Percentiles rank a stretch among this genome's conserved stretches.
Evolutionary conservation across 192 early-diverging fungal genomes (phyloP).

Genomic region (Entomortierella chlamydospora): DNA sequence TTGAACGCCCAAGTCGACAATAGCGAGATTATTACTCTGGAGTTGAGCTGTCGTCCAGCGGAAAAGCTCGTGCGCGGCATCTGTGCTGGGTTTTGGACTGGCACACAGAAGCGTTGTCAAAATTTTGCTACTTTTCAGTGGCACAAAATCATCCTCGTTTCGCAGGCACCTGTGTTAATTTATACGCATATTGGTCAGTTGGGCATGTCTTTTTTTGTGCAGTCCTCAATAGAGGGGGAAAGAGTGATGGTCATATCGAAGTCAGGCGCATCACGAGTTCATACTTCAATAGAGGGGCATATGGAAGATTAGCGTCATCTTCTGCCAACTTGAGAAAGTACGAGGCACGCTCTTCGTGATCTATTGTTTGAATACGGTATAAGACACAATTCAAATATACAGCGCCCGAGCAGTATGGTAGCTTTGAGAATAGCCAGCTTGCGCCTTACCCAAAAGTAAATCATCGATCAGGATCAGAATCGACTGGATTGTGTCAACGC

Average conservation of each 20-base stretch:
- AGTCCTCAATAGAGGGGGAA: neutral
- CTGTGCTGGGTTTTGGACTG: constrained; percentile 51
- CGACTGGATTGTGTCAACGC: constrained; percentile 90
- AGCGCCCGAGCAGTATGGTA: too few relatives aligned
- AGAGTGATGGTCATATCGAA: neutral
- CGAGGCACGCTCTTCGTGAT: constrained; percentile 60
- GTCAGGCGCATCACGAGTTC: neutral
- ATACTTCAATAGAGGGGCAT: constrained; percentile 64
- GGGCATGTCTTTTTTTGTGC: too few relatives aligned
- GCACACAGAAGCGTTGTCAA: constrained; percentile 71
- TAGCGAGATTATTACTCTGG: constrained; percentile 53
- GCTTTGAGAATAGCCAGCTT: too few relatives aligned
- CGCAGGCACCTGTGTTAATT: constrained; percentile 69
- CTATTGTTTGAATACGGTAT: constrained; percentile 8
- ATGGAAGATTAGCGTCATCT: constrained; percentile 52
- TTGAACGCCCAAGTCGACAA: constrained; percentile 89
- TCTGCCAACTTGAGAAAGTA: constrained; percentile 54
- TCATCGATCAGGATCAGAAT: constrained; percentile 90
- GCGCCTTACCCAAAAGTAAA: constrained; percentile 71
- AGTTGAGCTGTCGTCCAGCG: constrained; percentile 78
- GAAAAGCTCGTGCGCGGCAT: constrained; percentile 70
- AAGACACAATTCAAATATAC: too few relatives aligned
- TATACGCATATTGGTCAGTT: neutral
- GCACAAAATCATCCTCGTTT: constrained; percentile 89
- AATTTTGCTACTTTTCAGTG: constrained; percentile 88